These are phyloP conservation scores for Ganoderma multipileum DNA, from an alignment of 1,284 basidiomycete species.

Conservation along the genomic window DNA sequence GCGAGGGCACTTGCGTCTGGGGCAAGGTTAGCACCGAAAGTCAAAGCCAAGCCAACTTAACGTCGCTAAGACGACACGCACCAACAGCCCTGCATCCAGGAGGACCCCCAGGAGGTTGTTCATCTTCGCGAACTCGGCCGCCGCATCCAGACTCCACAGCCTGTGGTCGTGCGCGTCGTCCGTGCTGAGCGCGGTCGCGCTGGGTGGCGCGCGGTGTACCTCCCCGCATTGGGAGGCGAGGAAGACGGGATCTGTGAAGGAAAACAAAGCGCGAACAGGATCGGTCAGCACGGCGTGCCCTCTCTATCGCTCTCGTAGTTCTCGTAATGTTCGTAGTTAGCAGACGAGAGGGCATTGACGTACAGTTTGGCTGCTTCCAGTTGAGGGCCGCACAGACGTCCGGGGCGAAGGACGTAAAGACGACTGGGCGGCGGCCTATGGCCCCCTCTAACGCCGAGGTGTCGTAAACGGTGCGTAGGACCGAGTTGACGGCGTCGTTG, in stretches of 20 bases:
- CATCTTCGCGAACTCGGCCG: conserved; percentile 92
- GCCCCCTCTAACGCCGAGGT: conserved; percentile 58
- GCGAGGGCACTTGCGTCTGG: conserved; percentile 78
- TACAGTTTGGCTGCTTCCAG: conserved; percentile 99
- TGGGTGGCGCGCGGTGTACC: conserved; percentile 46
- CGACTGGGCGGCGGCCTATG: conserved; percentile 72
- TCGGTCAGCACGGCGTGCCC: conserved; percentile 16
- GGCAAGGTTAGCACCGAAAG: neutral
- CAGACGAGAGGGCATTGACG: conserved; percentile 36
- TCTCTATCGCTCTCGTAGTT: neutral
- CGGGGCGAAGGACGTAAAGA: conserved; percentile 90
- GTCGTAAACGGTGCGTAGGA: conserved; percentile 84
- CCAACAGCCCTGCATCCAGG: conserved; percentile 89
- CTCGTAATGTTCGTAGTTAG: neutral
- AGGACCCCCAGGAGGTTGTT: conserved; percentile 96
- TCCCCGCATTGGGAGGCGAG: conserved; percentile 90
- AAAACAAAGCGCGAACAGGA: conserved; percentile 8
- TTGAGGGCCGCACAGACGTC: conserved; percentile 90
- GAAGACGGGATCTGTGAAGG: conserved; percentile 89
- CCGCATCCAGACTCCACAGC: conserved; percentile 83
- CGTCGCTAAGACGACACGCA: conserved; percentile 45
- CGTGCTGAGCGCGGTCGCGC: conserved; percentile 49
- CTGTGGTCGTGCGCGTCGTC: conserved; percentile 59
- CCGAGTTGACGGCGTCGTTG: conserved; percentile 83
- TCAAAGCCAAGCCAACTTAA: neutral